These are phyloP conservation scores for Malus hybrid DNA, from an alignment of 331 rosid genomes.

Conservation along the genomic window DNA sequence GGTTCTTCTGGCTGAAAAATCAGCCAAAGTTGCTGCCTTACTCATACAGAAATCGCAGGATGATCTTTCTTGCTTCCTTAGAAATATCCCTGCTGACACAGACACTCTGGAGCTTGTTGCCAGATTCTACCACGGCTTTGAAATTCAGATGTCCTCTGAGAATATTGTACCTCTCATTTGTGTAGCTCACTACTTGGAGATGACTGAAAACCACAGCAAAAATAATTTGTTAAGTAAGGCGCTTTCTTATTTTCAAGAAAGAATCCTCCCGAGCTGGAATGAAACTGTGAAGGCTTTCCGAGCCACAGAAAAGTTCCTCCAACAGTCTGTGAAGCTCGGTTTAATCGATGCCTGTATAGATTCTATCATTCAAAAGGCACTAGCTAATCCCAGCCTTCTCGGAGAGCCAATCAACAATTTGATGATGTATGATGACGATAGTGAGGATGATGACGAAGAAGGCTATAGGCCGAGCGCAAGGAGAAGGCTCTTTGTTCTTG, in stretches of 20 bases:
- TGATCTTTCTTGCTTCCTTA: slow-evolving; percentile 21
- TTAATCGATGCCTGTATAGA: slow-evolving; percentile 32
- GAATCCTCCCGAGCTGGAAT: slow-evolving; percentile 45
- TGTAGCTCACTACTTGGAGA: slow-evolving; percentile 33
- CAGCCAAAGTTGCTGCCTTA: slow-evolving; percentile 25
- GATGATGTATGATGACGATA: not conserved
- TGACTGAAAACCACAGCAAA: slow-evolving; percentile 40
- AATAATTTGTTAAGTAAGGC: slow-evolving; percentile 31
- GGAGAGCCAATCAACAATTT: slow-evolving; percentile 32
- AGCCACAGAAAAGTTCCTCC: slow-evolving; percentile 25
- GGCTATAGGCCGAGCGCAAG: slow-evolving; percentile 22
- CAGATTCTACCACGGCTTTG: slow-evolving; percentile 40
- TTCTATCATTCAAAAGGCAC: slow-evolving; percentile 29
- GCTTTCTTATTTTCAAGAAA: slow-evolving; percentile 25
- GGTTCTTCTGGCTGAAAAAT: slow-evolving; percentile 42
- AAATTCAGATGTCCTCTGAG: slow-evolving; percentile 24
- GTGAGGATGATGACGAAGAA: slow-evolving; percentile 3
- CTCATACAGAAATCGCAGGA: slow-evolving; percentile 15
- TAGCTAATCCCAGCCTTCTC: slow-evolving; percentile 29
- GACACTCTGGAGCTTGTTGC: slow-evolving; percentile 37
- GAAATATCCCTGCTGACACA: slow-evolving; percentile 19
- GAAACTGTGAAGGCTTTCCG: slow-evolving; percentile 39
- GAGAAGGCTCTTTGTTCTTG: slow-evolving; percentile 35
- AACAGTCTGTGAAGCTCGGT: slow-evolving; percentile 31
- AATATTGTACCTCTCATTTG: slow-evolving; percentile 38